Base-by-base conservation (phyloP, 345 rosid genomes). In the Eucalyptus brandiana region DNA sequence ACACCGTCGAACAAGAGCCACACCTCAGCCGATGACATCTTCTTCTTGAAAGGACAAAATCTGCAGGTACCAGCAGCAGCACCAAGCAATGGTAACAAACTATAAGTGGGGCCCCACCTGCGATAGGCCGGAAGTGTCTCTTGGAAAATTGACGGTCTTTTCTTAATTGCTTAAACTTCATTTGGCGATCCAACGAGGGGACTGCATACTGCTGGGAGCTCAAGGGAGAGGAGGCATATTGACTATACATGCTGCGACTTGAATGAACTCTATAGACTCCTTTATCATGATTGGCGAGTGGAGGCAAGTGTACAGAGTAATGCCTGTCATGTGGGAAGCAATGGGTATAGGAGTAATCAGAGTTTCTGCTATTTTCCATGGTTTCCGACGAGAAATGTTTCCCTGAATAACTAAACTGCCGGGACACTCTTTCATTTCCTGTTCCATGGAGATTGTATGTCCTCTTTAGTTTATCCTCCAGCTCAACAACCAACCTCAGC, bases 51-150 rank as follows among this genome's bases (percentile, higher is more conserved):
- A 95, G 91, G 87, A 97, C 95, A 93, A 97, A 97, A 92, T 97
- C 98, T 88, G 91, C 96, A 88, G 99, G 99, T 34, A 97, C 90
- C 91, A 92, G 97, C 89, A 97, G 91, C 86, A 87, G 91, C 42
- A 86, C 91, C 87, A 92, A 91, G 95, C 99, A 97, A 53, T 15
- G 10, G 92, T 92, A 91, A 91, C 99, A 97, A 90, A 94, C 89
- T 53, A 95, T 34, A 51, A 97, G 91, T 87, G 99, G 99, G 17
- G 98, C 98, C 9, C 97, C 99, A 86, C 99, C 99, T 9, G 96
- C 96, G 28, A 94, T 91, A 50, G 99, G 98, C 44, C 95, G 93
- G 90, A 95, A 87, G 91, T 94, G 96, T 88, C 96, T 93, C 93
- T 94, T 96, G 42, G 91, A 95, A 85, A 90, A 89, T 81, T 89